Percentiles rank a stretch among this genome's conserved stretches.
These are phyloP conservation scores for Nemania bipapillata DNA, from an alignment of 2,329 filamentous ascomycete species.

Conservation along the genomic window DNA sequence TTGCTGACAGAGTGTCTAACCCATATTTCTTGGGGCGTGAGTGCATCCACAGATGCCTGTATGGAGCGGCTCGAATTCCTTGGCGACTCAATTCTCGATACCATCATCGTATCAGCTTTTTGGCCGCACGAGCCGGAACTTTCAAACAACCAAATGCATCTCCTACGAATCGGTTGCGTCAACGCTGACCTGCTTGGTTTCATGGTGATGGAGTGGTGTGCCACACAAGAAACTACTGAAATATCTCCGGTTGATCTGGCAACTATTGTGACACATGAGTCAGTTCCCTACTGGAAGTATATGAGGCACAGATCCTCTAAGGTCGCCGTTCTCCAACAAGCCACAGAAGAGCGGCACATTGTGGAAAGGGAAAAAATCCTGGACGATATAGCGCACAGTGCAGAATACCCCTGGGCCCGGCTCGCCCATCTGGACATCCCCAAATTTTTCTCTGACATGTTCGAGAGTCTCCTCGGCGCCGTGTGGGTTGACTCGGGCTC, in stretches of 20 bases:
- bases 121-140: conserved; percentile 60
- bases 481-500: conserved; percentile 83
- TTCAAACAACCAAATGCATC: conserved; percentile 73
- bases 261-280: conserved; percentile 42
- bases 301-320: conserved; percentile 68
- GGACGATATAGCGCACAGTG: conserved; percentile 60
- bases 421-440: conserved; percentile 72
- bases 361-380: conserved; percentile 62
- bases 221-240: conserved; percentile 51
- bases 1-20: conserved; percentile 84
- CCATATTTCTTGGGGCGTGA: conserved; percentile 70
- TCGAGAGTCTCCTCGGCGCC: conserved; percentile 83
- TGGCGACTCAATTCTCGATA: conserved; percentile 86
- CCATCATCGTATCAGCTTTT: conserved; percentile 74
- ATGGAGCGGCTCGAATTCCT: conserved; percentile 86
- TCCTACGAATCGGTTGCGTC: conserved; percentile 77
- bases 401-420: conserved; percentile 78
- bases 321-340: conserved; percentile 60
- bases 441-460: conserved; percentile 85
- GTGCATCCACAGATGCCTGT: conserved; percentile 53
- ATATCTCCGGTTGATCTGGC: conserved; percentile 43
- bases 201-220: conserved; percentile 69
- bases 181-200: conserved; percentile 86
- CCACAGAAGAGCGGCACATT: conserved; percentile 59
- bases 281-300: conserved; percentile 73